Percentiles rank a stretch among this genome's conserved stretches.
These are phyloP conservation scores for Vigna hirtella DNA, from an alignment of 306 rosid species.

Conservation along the genomic window DNA sequence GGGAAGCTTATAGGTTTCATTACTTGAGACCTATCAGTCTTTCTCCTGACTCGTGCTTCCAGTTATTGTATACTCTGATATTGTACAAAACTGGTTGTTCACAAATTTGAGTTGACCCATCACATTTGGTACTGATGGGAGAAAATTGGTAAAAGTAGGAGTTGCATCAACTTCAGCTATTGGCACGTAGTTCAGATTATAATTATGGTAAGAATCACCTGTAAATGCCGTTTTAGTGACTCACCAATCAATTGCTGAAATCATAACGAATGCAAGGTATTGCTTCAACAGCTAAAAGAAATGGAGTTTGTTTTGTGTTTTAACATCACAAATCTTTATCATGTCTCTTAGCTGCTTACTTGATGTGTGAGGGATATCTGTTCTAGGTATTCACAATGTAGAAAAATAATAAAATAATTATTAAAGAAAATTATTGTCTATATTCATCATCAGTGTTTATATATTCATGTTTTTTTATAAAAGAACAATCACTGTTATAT, in stretches of 20 bases:
- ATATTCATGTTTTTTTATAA: conserved; percentile 5
- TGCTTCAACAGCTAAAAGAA: background rate
- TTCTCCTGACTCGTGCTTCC: conserved; percentile 61
- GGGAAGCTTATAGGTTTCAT: no score
- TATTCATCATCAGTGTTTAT: conserved; percentile 16
- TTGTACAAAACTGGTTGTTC: conserved; percentile 41
- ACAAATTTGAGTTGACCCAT: conserved; percentile 44
- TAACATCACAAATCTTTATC: conserved; percentile 28
- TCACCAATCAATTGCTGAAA: conserved; percentile 40
- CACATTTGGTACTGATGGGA: conserved; percentile 50
- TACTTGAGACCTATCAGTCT: no score
- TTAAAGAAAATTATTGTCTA: conserved; percentile 11
- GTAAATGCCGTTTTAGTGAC: conserved; percentile 43
- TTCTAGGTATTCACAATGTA: conserved; percentile 10
- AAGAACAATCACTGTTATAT: background rate
- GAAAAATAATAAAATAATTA: background rate
- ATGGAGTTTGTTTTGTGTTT: conserved; percentile 15
- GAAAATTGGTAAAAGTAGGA: conserved; percentile 45
- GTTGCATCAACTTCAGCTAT: conserved; percentile 48
- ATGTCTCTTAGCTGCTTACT: conserved; percentile 30
- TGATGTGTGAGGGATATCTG: conserved; percentile 13
- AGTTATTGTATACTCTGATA: conserved; percentile 45
- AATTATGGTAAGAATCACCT: conserved; percentile 60
- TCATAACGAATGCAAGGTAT: background rate
- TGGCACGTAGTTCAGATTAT: conserved; percentile 56